These are phyloP conservation scores for Chlamydomonas reinhardtii DNA, from an alignment of 163 green algal species.

Conservation along the genomic window DNA sequence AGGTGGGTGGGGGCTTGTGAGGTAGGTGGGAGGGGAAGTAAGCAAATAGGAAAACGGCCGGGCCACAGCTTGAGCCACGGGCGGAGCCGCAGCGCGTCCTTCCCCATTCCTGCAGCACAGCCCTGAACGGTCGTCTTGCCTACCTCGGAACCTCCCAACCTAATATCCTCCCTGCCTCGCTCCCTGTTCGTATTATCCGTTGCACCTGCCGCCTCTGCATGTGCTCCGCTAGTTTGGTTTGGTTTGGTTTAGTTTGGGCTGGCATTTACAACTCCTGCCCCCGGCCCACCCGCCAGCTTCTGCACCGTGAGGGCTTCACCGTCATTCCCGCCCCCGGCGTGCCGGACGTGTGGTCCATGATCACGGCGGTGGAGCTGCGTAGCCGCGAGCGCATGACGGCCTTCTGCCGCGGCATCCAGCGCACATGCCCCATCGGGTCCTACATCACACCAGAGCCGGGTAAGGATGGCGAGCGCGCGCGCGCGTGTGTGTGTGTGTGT, in stretches of 20 bases:
- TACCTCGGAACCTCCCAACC: no score
- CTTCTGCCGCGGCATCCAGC: conserved; percentile 92
- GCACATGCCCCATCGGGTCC: conserved; percentile 84
- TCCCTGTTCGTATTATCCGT: no score
- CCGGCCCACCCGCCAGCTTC: conserved; percentile 4
- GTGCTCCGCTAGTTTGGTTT: no score
- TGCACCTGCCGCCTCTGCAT: no score
- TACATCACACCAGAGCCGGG: conserved; percentile 90
- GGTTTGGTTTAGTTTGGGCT: no score
- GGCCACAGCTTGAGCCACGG: no score
- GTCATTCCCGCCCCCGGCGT: conserved; percentile 62
- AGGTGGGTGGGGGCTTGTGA: conserved; percentile 63
- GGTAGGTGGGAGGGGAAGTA: no score
- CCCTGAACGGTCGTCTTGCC: no score
- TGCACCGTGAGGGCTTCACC: conserved; percentile 56
- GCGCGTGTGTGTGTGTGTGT: neutral
- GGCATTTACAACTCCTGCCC: neutral
- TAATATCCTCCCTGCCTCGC: no score
- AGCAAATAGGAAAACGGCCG: no score
- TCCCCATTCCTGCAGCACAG: no score
- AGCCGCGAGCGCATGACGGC: conserved; percentile 78
- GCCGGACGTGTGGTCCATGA: conserved; percentile 79
- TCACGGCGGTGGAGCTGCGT: conserved; percentile 91
- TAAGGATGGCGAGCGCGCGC: conserved; percentile 47
- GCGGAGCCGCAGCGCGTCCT: no score